Evolutionary conservation across 2,329 filamentous ascomycete species (phyloP), one percentile per base, ranked within the genome.

Genomic region (Beauveria bassiana): DNA sequence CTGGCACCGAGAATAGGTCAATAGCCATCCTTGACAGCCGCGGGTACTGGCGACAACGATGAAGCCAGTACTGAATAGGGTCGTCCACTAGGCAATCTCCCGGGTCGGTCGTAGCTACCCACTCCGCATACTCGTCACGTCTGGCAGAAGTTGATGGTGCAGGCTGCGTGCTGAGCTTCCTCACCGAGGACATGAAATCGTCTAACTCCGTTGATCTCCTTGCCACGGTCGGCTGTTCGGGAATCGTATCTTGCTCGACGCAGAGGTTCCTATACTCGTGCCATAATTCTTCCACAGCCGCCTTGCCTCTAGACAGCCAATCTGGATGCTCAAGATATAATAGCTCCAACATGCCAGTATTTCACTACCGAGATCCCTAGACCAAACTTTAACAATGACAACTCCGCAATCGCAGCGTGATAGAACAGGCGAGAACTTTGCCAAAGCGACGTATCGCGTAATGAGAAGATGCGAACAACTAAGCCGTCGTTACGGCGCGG

Each of bases 41-140:
- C 49, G 43, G 60, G 49, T 57, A 58, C 46, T 62, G 60, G 22
- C 46, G 45, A 51, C 60, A 38, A 45, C 53, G 60, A 31, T 58
- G 53, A 43, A 62, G 43, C 60, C 53, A 52, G 49, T 58, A 57
- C 26, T 57, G 52, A 51, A 62, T 58, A 28, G 60, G 52, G 42
- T 58, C 22, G 38, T 62, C 53, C 46, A 62, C 60, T 46, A 62
- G 45, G 28, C 60, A 62, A 62, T 62, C 52, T 22, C 60, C 45
- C 20, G 52, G 60, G 42, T 62, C 52, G 22, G 46, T 45, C 26
- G 20, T 58, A 28, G 54, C 46, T 31, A 59, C 53, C 61, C 53
- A 62, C 54, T 62, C 61, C 22, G 34, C 38, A 40, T 62, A 58
- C 38, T 62, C 54, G 28, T 62, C 40, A 22, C 61, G 45, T 22